Conservation (phyloP, 2,329 filamentous ascomycete species). For the Sporothrix inflata region DNA sequence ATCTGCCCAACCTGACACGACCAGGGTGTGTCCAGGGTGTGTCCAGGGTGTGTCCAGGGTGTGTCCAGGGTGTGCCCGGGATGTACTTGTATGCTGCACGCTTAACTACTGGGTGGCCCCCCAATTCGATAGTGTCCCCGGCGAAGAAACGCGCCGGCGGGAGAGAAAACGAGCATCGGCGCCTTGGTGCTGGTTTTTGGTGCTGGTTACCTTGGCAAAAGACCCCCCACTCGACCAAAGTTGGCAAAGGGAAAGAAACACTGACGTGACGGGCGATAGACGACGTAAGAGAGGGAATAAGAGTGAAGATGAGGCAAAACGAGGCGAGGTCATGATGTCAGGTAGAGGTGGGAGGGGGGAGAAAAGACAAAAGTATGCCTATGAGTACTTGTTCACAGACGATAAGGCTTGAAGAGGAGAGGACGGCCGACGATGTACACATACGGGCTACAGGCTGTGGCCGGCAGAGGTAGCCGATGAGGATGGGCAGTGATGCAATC, state of each 20-base stretch:
- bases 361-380: not conserved
- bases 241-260: not conserved
- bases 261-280: not conserved
- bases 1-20: conserved; percentile 10
- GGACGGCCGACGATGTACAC: too few species aligned
- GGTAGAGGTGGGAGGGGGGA: too few species aligned
- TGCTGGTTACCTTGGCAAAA: not conserved
- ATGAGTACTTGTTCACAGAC: too few species aligned
- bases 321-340: not conserved
- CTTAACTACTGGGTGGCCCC: not conserved
- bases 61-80: not conserved
- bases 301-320: not conserved
- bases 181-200: too few species aligned
- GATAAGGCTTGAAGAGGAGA: not conserved
- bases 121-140: conserved; percentile 14
- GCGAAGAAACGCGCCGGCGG: not conserved
- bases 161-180: not conserved
- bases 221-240: not conserved
- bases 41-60: not conserved
- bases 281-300: not conserved
- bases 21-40: too few species aligned
- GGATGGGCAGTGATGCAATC: not conserved
- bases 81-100: not conserved
- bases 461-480: not conserved
- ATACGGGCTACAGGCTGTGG: too few species aligned